These are phyloP conservation scores for Metschnikowia vanudenii DNA, from an alignment of 805 yeast genomes.

Conservation along the genomic window DNA sequence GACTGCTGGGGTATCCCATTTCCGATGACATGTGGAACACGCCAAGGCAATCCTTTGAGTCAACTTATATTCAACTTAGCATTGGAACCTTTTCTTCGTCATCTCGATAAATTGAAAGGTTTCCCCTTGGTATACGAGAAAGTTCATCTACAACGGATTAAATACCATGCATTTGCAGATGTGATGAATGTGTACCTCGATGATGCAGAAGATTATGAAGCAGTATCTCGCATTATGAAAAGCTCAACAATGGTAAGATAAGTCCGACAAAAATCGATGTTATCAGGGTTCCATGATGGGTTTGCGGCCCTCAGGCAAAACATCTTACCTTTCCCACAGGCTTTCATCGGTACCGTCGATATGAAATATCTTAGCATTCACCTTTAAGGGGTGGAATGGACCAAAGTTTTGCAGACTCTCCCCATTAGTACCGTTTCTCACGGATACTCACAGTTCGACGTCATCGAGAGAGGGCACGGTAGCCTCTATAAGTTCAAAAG, in stretches of 20 bases:
- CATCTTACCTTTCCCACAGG: slow-evolving; percentile 1
- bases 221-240: background rate
- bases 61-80: slow-evolving; percentile 8
- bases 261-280: background rate
- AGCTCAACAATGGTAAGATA: background rate
- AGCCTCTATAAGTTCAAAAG: background rate
- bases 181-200: slow-evolving; percentile 5
- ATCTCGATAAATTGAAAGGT: background rate
- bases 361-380: slow-evolving; percentile 1
- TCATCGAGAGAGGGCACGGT: background rate
- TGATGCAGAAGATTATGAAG: background rate
- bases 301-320: background rate
- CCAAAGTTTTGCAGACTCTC: background rate
- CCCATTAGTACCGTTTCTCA: background rate
- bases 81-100: slow-evolving; percentile 6
- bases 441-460: background rate
- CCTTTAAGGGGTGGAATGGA: slow-evolving; percentile 1
- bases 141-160: background rate
- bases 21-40: slow-evolving; percentile 4
- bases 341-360: background rate
- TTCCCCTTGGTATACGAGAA: slow-evolving; percentile 1
- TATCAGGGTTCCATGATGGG: background rate
- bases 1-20: slow-evolving; percentile 1
- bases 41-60: slow-evolving; percentile 10
- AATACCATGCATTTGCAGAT: slow-evolving; percentile 9